Percentiles rank a stretch among this genome's conserved stretches.
These are phyloP conservation scores for Flaveria ramosissima DNA, from an alignment of 129 eudicot genomes.

Conservation along the genomic window DNA sequence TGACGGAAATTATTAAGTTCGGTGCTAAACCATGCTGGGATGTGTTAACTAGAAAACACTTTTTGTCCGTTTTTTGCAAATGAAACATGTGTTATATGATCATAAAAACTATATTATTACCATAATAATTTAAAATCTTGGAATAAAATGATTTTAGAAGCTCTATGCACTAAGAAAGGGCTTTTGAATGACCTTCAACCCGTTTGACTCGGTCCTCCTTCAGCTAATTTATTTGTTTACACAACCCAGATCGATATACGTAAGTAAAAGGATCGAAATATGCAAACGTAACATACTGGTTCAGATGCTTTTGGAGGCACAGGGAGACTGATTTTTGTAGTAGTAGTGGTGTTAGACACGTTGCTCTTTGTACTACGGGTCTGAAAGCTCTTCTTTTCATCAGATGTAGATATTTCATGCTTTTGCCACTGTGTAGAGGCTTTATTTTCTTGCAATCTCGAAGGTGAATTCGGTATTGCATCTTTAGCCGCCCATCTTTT, in stretches of 20 bases:
- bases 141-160: background rate
- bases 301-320: conserved; percentile 76
- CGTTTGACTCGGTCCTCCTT: background rate
- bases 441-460: conserved; percentile 46
- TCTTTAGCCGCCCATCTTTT: conserved; percentile 92
- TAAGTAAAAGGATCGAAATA: background rate
- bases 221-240: background rate
- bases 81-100: background rate
- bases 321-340: conserved; percentile 57
- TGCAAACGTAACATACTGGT: conserved; percentile 51
- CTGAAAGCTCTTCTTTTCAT: conserved; percentile 46
- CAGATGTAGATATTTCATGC: conserved; percentile 50
- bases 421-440: conserved; percentile 44
- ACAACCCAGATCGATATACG: background rate
- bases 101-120: background rate
- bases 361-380: conserved; percentile 33
- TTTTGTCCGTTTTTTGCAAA: too few species aligned
- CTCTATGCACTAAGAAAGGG: background rate
- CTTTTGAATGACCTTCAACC: background rate
- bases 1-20: background rate
- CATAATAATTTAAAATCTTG: background rate
- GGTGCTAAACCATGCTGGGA: background rate
- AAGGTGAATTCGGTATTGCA: conserved; percentile 61
- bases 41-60: background rate
- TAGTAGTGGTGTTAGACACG: background rate